Evolutionary conservation across 2,329 filamentous ascomycete genomes (phyloP), one percentile per base, ranked within the genome.

Genomic region (Aspergillus persii): DNA sequence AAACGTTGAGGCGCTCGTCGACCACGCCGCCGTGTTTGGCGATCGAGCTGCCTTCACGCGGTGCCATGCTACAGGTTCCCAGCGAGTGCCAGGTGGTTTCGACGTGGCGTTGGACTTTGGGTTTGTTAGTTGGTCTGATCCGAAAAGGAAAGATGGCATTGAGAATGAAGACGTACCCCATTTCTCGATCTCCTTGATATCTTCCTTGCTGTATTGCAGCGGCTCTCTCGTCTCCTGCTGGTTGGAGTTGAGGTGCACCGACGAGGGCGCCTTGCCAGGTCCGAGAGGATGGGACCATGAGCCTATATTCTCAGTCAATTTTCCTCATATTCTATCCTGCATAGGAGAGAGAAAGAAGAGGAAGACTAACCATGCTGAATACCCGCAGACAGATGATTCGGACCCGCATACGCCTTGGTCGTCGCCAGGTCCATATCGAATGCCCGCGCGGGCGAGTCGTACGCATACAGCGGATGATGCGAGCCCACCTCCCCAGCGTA

Each of bases 51-150:
- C 90, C 90, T 69, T 91, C 84, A 61, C 78, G 83, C 4, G 90
- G 90, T 0, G 88, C 89, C 88, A 92, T 92, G 54, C 86, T 90
- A 77, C 89, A 91, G 1, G 89, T 92, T 44, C 83, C 82, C 6
- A 86, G 79, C 18, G 77, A 76, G 78, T 91, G 88, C 88, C 89
- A 90, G 41, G 89, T 92, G 53, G 87, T 91, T 77, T 92, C 89
- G 52, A 89, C 87, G 70, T 91, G 89, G 61, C 86, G 82, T 79
- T 88, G 86, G 41, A 88, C 85, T 74, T 53, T 2, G 33, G 12
- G 31, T 33, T 18, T 15, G 30, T 26, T 27, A 12, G n/a, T 33
- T 33, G 8, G 49, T 18, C 6, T n/a, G 3, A 8, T 39, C 9
- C 2, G 12, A 61, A 9, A 18, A 23, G 56, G 1, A 56, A 58